Conservation (phyloP, 441 rosid species). For the Isatis lusitanica region DNA sequence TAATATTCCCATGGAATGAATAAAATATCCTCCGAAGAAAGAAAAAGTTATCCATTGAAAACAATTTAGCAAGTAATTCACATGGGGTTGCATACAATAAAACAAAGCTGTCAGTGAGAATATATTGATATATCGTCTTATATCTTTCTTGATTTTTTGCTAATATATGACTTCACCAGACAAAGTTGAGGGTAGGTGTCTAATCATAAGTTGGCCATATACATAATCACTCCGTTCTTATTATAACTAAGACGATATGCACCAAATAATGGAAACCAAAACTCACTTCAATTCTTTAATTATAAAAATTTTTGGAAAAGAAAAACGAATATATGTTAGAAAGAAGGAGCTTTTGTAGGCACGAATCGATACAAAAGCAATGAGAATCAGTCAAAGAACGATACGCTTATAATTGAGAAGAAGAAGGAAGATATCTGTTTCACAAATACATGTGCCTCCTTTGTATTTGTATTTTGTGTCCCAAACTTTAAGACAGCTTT, state of each 20-base stretch:
- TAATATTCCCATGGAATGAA: background rate
- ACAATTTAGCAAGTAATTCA: background rate
- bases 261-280: conserved; percentile 16
- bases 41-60: background rate
- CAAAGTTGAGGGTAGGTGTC: background rate
- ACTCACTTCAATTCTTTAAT: conserved; percentile 5
- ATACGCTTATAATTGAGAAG: conserved; percentile 19
- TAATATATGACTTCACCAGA: background rate
- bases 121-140: background rate
- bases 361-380: conserved; percentile 33
- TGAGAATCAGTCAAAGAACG: conserved; percentile 27
- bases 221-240: background rate
- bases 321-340: conserved; percentile 32
- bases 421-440: conserved; percentile 23
- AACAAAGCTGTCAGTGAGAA: conserved; percentile 2
- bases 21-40: background rate
- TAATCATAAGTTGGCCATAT: background rate
- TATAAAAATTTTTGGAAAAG: conserved; percentile 12
- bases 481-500: conserved; percentile 32
- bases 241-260: background rate
- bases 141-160: background rate
- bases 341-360: conserved; percentile 29
- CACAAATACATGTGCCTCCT: conserved; percentile 23
- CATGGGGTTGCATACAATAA: background rate
- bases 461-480: conserved; percentile 17